Evolutionary conservation across 2,329 filamentous ascomycete genomes (phyloP), one percentile per base, ranked within the genome.

Genomic region (Neonectria coccinea): DNA sequence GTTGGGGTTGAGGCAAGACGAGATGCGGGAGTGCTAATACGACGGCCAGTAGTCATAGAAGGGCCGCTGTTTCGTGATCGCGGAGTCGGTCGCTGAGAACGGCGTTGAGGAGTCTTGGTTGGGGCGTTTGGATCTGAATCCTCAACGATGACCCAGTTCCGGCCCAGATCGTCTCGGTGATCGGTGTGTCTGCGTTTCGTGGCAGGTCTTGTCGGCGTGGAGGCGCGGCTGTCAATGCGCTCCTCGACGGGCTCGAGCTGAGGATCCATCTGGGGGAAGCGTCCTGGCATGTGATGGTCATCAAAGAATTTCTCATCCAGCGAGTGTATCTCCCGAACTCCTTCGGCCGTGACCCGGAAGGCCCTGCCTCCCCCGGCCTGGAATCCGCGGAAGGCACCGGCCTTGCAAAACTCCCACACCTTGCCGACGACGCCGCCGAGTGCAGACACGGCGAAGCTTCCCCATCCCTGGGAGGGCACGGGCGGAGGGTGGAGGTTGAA

Each of bases 361-460:
- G 88, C 89, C 64, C 83, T 84, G 9, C 94, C 95, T 3, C 91
- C 93, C 8, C 94, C 95, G 12, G 94, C 93, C 66, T 94, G 90
- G 77, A 97, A 97, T 0, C 94, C 94, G 59, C 87, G 86, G 74
- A 97, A 97, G 0, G 91, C 88, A 9, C 86, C 88, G 0, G 82
- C 81, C 76, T 84, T 92, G 81, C 94, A 97, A 73, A 97, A 96
- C 70, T 94, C 88, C 86, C 93, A 94, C 0, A 97, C 89, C 73
- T 91, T 95, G 18, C 92, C 92, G 1, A 92, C 88, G 4, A 92
- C 87, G 29, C 85, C 88, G 1, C 89, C 89, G 8, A 92, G 84
- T 0, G 91, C 84, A 44, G 81, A 86, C 33, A 92, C 81, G 5
- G 91, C 86, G 53, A 87, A 79, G 18, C 82, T 81, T 31, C 86